These are phyloP conservation scores for Trametes cinnabarina DNA, from an alignment of 768 basidiomycete species.

Conservation along the genomic window DNA sequence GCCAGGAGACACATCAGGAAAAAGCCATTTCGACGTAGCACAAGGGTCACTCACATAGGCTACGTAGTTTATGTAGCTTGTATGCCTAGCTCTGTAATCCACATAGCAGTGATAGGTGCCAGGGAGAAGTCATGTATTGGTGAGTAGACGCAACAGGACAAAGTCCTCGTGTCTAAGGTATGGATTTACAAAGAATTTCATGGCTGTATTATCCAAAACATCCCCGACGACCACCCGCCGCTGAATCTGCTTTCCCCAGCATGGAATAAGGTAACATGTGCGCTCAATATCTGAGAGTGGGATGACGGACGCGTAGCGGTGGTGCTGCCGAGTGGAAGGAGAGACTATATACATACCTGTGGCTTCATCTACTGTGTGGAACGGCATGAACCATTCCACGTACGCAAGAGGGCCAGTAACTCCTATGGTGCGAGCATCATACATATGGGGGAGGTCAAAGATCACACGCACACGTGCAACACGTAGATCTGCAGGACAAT, in stretches of 20 bases:
- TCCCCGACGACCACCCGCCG: background rate
- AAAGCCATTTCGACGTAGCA: no score
- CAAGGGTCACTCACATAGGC: no score
- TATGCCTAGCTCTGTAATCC: no score
- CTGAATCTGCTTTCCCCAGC: background rate
- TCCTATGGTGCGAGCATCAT: background rate
- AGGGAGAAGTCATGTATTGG: background rate
- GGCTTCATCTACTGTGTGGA: background rate
- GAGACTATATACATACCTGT: background rate
- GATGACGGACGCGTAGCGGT: background rate
- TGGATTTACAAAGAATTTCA: slow-evolving; percentile 3
- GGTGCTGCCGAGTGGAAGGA: background rate
- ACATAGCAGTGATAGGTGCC: no score
- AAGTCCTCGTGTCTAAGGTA: slow-evolving; percentile 4
- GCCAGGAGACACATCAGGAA: no score
- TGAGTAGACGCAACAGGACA: background rate
- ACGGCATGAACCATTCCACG: slow-evolving; percentile 10
- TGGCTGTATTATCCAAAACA: background rate
- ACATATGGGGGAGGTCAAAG: background rate
- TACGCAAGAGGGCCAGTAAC: no score
- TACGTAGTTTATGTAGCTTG: no score
- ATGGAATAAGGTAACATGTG: background rate
- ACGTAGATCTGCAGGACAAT: background rate
- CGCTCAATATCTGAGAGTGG: background rate
- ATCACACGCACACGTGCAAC: slow-evolving; percentile 6